Conservation (phyloP, 371 early-diverging fungal genomes). For the Aphelidium insulamus region DNA sequence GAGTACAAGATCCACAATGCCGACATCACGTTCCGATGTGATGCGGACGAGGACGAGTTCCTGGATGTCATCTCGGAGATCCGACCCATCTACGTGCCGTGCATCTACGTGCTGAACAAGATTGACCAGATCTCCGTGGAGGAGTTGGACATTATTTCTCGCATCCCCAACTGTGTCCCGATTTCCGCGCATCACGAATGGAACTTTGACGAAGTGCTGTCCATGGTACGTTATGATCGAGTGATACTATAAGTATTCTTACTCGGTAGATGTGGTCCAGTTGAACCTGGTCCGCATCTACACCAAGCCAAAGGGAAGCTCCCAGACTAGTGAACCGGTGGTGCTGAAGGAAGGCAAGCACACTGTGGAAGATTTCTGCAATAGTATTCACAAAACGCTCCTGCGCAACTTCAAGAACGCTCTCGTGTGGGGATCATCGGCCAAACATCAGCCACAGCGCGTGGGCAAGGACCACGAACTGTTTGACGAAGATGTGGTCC, state of each 20-base stretch:
- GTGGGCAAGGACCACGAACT: slow-evolving; percentile 94
- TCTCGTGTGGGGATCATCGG: slow-evolving; percentile 95
- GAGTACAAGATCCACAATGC: slow-evolving; percentile 89
- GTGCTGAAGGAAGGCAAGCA: slow-evolving; percentile 56
- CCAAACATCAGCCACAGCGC: slow-evolving; percentile 96
- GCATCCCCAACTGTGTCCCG: slow-evolving; percentile 95
- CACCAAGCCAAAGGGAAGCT: slow-evolving; percentile 97
- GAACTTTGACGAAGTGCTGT: slow-evolving; percentile 96
- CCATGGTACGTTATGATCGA: slow-evolving; percentile 19
- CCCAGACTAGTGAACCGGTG: slow-evolving; percentile 95
- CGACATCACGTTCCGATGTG: slow-evolving; percentile 70
- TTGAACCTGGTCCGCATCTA: slow-evolving; percentile 65
- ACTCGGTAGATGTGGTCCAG: slow-evolving; percentile 23
- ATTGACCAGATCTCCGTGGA: slow-evolving; percentile 77
- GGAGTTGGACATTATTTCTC: slow-evolving; percentile 81
- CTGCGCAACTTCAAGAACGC: slow-evolving; percentile 89
- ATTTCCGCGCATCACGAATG: slow-evolving; percentile 94
- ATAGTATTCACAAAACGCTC: slow-evolving; percentile 91
- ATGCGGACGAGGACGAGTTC: slow-evolving; percentile 75
- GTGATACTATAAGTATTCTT: neutral
- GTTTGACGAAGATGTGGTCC: slow-evolving; percentile 97
- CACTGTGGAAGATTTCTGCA: slow-evolving; percentile 91
- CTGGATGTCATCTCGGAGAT: slow-evolving; percentile 54
- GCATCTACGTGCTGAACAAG: slow-evolving; percentile 86
- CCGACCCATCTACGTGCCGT: slow-evolving; percentile 37